Base-by-base conservation (phyloP, 139 green algal genomes). In the Pedinophyceae sp. region DNA sequence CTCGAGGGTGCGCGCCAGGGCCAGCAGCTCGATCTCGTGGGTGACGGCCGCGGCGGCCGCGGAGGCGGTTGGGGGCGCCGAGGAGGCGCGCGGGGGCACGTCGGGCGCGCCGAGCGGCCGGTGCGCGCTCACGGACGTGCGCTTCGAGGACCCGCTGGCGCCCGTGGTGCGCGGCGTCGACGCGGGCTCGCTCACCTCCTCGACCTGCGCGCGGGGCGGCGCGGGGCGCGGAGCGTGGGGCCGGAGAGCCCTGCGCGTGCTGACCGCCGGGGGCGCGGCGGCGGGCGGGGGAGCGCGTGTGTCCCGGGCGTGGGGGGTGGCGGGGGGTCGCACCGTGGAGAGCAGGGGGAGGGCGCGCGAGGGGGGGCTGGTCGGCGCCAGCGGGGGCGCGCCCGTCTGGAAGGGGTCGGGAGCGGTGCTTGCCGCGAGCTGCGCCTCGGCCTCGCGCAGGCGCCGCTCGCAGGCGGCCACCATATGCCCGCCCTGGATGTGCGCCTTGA, bases 281-380 rank as follows among this genome's bases (percentile, higher is more conserved):
- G 34, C 34, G 10, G 71, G 24, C 77, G 74, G 63, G 68, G 77
- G 43, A 67, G 65, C 2, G 48, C 60, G 0, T 19, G 10, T 7
- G 7, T 43, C 10, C 10, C 34, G 34, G 7, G 10, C 10, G 10
- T 13, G 34, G 10, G 34, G 34, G 13, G 34, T 7, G 10, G 34
- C 10, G 34, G 34, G 34, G 13, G 34, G 34, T 43, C 34, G 10
- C 10, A 43, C 34, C 13, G n/a, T n/a, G n/a, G n/a, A n/a, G n/a
- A n/a, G n/a, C n/a, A n/a, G 10, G 34, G 34, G 13, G 10, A 43
- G 7, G 10, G 52, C 27, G 1, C 43, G 30, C 4, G 65, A 60
- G n/a, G 20, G 40, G 13, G 30, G 40, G 23, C 72, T 34, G 26
- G 29, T 27, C 50, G 25, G 18, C 17, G 25, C 52, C 30, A 78